Evolutionary conservation across 345 rosid genomes (phyloP), one percentile per base, ranked within the genome.

Genomic region (Cochlearia excelsa): DNA sequence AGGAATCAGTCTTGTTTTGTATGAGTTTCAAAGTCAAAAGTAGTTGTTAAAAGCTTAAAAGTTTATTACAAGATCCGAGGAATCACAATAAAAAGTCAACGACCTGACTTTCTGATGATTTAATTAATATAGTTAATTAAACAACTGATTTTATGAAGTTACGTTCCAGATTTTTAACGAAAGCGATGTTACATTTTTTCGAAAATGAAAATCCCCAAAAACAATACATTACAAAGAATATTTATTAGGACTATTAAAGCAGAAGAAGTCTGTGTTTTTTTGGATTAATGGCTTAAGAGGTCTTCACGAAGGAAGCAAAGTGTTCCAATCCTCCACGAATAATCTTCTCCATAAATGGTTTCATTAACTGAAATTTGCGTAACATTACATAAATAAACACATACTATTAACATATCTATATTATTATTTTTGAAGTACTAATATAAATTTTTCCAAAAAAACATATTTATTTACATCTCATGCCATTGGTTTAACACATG

Each of bases 341-440:
- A 50, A 89, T 71, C 68, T 72, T 74, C 83, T 83, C 84, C 45
- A 93, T 87, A 63, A 85, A 80, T 48, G 95, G 95, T 74, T 83
- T 74, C 80, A 93, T 75, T 35, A 84, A 80, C 98, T 92, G 82
- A 3, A 11, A 3, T 4, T 3, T 37, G 9, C 16, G 34, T 4
- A 9, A 35, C 29, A 8, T 50, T 9, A 52, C 3, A 48, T 16
- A 47, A 53, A 31, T 3, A 26, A 5, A 46, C 46, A 16, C 23
- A 16, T 16, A 16, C 23, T 16, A 16, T 16, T 16, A 16, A 16
- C 23, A 16, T 16, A 16, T n/a, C n/a, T n/a, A n/a, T n/a, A n/a
- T n/a, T n/a, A n/a, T n/a, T n/a, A n/a, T n/a, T n/a, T n/a, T n/a
- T n/a, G n/a, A n/a, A n/a, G n/a, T n/a, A 39, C 30, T 9, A 55